phyloP scores from a whole-genome alignment of 176 grass and related monocot genomes.

The Oryza longistaminata region DNA sequence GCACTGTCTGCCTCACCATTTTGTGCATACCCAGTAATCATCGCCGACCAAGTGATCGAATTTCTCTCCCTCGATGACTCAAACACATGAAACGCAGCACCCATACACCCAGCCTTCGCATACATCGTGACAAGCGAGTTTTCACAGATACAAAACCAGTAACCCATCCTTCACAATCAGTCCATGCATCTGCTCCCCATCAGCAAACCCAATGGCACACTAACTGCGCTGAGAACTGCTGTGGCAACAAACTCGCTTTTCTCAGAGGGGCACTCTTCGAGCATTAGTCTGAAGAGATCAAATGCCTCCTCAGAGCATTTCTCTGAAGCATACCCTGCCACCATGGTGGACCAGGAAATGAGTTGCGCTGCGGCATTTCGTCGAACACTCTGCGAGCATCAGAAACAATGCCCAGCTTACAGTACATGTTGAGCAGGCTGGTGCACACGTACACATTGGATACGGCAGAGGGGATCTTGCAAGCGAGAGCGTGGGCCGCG shows the following conservation, averaged over 20 bases:
- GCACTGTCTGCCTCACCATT: conserved; percentile 54
- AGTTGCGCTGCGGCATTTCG: conserved; percentile 55
- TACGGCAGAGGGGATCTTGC: conserved; percentile 40
- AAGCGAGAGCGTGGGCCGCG: conserved; percentile 44
- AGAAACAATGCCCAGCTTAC: conserved; percentile 41
- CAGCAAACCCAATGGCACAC: conserved; percentile 44
- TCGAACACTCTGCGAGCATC: conserved; percentile 69
- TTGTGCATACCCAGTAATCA: conserved; percentile 71
- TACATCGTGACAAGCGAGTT: conserved; percentile 79
- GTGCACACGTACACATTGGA: conserved; percentile 56
- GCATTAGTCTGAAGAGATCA: conserved; percentile 56
- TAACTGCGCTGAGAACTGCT: conserved; percentile 57
- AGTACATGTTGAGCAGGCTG: conserved; percentile 68
- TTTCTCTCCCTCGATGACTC: conserved; percentile 50
- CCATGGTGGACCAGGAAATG: conserved; percentile 66
- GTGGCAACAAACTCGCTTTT: conserved; percentile 70
- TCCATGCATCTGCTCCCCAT: conserved; percentile 63
- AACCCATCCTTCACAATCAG: conserved; percentile 57
- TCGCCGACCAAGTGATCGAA: conserved; percentile 79
- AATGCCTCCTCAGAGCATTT: conserved; percentile 56
- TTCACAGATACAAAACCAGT: conserved; percentile 54
- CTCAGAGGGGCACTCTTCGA: conserved; percentile 31
- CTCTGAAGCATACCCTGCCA: conserved; percentile 55
- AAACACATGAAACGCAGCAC: conserved; percentile 56
- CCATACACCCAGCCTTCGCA: conserved; percentile 57